A percentile compares a stretch with the other conserved stretches of the same genome.
Conservation (phyloP, 495 filamentous ascomycete species). For the Podospora pseudocomata region DNA sequence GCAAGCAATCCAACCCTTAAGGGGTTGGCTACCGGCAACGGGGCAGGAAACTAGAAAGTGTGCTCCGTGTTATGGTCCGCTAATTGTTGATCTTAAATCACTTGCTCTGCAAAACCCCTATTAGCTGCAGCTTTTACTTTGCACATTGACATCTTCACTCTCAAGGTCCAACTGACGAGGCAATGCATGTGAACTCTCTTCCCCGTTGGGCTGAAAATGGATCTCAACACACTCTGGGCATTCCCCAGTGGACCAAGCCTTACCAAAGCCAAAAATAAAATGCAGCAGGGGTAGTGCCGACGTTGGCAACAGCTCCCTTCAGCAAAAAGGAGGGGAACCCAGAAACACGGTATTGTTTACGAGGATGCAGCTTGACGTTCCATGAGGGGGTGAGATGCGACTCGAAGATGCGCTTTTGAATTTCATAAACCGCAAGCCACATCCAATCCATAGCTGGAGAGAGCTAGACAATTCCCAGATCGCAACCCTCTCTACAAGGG, state of each 20-base stretch:
- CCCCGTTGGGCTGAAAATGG: background rate
- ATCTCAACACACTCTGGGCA: background rate
- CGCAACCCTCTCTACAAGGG: background rate
- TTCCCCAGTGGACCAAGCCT: background rate
- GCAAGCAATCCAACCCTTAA: background rate
- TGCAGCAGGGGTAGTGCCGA: background rate
- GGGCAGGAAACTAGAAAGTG: background rate
- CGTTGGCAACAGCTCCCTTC: background rate
- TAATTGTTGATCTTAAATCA: background rate
- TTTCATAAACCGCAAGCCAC: background rate
- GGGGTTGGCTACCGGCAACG: background rate
- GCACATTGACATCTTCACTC: background rate
- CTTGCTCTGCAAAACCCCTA: background rate
- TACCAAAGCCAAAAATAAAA: background rate
- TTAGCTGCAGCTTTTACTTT: background rate
- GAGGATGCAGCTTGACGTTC: background rate
- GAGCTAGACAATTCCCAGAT: background rate
- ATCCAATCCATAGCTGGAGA: background rate
- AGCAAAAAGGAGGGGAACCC: background rate
- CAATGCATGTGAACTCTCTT: background rate
- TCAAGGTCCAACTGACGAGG: background rate
- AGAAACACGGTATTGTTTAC: background rate
- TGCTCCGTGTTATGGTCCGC: background rate
- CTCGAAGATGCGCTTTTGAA: background rate
- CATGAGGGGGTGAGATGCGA: background rate